Evolutionary conservation across 192 early-diverging fungal species (phyloP).

Genomic region (Coemansia sp.): DNA sequence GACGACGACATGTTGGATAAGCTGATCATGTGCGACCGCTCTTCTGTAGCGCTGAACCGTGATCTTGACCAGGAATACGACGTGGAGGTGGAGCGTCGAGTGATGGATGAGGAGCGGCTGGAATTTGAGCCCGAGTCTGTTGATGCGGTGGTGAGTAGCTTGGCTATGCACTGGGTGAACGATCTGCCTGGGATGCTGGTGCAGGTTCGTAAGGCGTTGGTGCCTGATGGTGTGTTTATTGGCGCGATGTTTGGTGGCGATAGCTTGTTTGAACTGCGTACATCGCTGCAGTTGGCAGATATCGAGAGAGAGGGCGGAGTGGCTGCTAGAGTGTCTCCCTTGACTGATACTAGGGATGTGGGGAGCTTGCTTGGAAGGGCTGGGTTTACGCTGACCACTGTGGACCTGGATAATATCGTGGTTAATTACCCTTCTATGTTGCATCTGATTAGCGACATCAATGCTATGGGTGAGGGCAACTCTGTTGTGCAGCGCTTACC

Average conservation of each 20-base stretch:
- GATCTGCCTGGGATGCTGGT: constrained; percentile 86
- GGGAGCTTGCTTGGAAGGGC: constrained; percentile 76
- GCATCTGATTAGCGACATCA: constrained; percentile 85
- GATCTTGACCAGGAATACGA: constrained; percentile 48
- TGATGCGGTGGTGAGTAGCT: constrained; percentile 82
- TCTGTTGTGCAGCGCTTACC: constrained; percentile 70
- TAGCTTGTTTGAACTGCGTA: constrained; percentile 91
- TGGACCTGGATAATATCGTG: constrained; percentile 88
- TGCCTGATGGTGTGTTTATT: constrained; percentile 91
- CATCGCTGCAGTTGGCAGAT: constrained; percentile 87
- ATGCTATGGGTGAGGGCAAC: constrained; percentile 93
- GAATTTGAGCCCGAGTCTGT: constrained; percentile 80
- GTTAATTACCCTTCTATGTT: constrained; percentile 91
- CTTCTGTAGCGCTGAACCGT: constrained; percentile 54
- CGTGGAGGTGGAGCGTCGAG: constrained; percentile 70
- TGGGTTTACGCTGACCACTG: constrained; percentile 84
- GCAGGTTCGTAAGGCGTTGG: constrained; percentile 74
- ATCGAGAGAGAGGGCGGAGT: constrained; percentile 88
- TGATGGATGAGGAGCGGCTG: constrained; percentile 82
- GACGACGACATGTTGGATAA: constrained; percentile 78
- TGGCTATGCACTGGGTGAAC: constrained; percentile 95
- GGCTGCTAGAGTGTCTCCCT: constrained; percentile 83
- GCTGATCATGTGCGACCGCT: constrained; percentile 85
- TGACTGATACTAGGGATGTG: constrained; percentile 80
- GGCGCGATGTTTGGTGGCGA: constrained; percentile 94